A percentile compares a stretch with the other conserved stretches of the same genome.
These are phyloP conservation scores for Kalanchoe fedtschenkoi DNA, from an alignment of 164 flowering plant species.

Conservation along the genomic window DNA sequence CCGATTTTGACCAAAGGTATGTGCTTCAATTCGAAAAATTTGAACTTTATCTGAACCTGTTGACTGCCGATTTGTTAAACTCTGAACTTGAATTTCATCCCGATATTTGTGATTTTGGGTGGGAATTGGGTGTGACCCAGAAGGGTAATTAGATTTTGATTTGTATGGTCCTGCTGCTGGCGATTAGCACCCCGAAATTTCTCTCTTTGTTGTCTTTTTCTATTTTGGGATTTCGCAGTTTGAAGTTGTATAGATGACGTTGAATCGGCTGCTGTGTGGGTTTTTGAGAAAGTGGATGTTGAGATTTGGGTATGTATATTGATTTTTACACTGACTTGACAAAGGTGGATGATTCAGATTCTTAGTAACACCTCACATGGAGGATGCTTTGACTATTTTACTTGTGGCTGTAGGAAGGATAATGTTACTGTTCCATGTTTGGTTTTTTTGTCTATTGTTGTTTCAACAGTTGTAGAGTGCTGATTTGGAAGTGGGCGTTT, in stretches of 20 bases:
- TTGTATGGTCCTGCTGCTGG: too few relatives aligned
- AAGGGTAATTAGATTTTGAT: too few relatives aligned
- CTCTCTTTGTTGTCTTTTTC: not conserved
- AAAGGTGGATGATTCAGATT: not conserved
- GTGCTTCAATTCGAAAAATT: not conserved
- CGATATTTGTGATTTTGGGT: not conserved
- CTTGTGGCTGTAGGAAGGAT: not conserved
- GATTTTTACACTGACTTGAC: not conserved
- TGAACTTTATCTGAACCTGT: not conserved
- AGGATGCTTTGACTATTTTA: not conserved
- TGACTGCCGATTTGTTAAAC: too few relatives aligned
- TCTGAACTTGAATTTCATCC: too few relatives aligned
- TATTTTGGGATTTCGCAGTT: not conserved
- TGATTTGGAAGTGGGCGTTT: not conserved
- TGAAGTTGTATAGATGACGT: not conserved
- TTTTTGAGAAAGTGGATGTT: not conserved
- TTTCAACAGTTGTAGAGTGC: not conserved
- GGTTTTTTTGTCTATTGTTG: not conserved
- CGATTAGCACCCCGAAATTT: not conserved
- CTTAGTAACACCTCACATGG: conserved; percentile 3
- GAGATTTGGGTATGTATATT: not conserved
- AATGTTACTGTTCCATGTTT: not conserved
- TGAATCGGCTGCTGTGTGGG: not conserved
- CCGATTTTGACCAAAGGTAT: not conserved
- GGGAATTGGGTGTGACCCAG: not conserved